phyloP scores from a whole-genome alignment of 208 protist species.

The Phytomonas sp. region DNA sequence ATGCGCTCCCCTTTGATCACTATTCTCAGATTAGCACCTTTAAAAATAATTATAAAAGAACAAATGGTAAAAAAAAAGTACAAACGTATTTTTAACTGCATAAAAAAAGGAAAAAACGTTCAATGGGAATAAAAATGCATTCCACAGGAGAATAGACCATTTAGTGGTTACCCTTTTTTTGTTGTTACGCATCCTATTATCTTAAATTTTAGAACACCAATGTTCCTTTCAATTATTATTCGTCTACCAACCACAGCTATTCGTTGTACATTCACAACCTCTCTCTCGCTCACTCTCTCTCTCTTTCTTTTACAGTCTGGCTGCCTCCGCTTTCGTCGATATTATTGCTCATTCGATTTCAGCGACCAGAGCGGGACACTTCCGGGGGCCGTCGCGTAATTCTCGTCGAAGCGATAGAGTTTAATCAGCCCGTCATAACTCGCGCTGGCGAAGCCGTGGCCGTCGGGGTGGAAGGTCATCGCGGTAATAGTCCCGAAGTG shows the following conservation, averaged over 20 bases:
- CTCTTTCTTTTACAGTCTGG: too few species aligned
- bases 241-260: neutral
- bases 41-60: neutral
- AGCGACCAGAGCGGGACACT: slow-evolving; percentile 53
- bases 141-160: neutral
- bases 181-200: neutral
- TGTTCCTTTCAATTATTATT: neutral
- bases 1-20: neutral
- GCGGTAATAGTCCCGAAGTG: slow-evolving; percentile 99
- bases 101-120: neutral
- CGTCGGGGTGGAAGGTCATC: slow-evolving; percentile 93
- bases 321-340: neutral
- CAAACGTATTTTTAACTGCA: neutral
- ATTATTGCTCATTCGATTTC: neutral
- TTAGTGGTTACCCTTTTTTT: neutral
- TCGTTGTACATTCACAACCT: neutral
- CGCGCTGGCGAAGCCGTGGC: slow-evolving; percentile 87
- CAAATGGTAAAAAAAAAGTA: neutral
- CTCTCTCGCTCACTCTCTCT: too few species aligned
- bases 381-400: slow-evolving; percentile 81
- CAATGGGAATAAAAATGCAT: neutral
- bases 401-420: slow-evolving; percentile 92
- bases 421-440: slow-evolving; percentile 95
- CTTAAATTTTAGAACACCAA: neutral
- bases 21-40: neutral